A percentile compares a stretch with the other conserved stretches of the same genome.
Conservation (phyloP, 2,329 filamentous ascomycete species). For the Periconia digitata region DNA sequence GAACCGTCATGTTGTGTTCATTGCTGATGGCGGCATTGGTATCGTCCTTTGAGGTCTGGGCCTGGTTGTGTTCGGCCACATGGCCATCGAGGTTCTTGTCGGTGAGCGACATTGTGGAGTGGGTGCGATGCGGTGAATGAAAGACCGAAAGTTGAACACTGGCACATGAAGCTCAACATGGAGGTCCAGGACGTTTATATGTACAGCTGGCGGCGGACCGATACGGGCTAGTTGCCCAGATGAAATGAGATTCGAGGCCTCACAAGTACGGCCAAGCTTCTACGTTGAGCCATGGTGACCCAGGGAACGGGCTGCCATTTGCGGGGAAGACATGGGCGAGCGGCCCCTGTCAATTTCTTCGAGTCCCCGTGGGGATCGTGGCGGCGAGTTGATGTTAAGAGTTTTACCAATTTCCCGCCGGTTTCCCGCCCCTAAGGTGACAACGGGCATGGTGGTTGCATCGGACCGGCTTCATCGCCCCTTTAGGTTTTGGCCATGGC, state of each 20-base stretch:
- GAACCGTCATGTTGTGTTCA: constrained; percentile 54
- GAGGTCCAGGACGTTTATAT: neutral
- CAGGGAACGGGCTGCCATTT: neutral
- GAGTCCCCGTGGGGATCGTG: neutral
- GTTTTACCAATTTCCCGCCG: no score
- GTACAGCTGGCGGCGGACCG: neutral
- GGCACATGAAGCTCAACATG: neutral
- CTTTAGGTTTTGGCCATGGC: no score
- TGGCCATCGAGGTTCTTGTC: neutral
- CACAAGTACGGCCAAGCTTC: neutral
- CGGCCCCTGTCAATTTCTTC: neutral
- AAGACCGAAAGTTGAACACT: neutral
- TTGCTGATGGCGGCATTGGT: constrained; percentile 40
- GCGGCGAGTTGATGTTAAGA: no score
- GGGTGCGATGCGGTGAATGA: neutral
- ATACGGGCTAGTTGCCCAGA: neutral
- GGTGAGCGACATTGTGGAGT: neutral
- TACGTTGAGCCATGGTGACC: neutral
- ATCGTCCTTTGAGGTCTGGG: constrained; percentile 7
- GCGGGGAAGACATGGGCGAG: neutral
- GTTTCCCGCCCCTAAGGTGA: neutral
- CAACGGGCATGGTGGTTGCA: neutral
- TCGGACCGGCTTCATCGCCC: no score
- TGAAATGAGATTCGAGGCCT: neutral
- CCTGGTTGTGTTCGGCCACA: neutral